Evolutionary conservation across 192 early-diverging fungal species (phyloP).

Genomic region (Hyaloraphidium curvatum): DNA sequence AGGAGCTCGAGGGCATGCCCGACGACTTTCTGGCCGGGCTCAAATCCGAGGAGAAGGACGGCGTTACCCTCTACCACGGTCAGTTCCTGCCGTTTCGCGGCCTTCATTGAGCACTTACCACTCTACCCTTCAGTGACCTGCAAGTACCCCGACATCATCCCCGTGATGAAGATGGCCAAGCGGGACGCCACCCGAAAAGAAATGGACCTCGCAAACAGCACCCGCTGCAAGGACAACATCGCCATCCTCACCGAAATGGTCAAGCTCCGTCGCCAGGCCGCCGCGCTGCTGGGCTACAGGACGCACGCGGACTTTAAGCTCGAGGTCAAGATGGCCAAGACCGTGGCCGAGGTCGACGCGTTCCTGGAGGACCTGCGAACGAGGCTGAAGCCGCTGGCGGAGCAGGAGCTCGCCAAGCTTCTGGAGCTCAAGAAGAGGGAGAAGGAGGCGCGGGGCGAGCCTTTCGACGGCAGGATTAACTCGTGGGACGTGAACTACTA

Average conservation of each 20-base stretch:
- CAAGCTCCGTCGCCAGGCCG: slow-evolving; percentile 26
- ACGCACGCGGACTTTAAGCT: slow-evolving; percentile 50
- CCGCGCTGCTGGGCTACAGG: slow-evolving; percentile 43
- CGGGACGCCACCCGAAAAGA: slow-evolving; percentile 17
- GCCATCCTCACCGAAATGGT: slow-evolving; percentile 20
- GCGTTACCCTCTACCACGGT: slow-evolving; percentile 26
- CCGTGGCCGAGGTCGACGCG: slow-evolving; percentile 28
- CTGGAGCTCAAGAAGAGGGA: slow-evolving; percentile 39
- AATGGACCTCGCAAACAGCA: slow-evolving; percentile 26
- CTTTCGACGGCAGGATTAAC: slow-evolving; percentile 38
- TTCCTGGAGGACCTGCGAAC: slow-evolving; percentile 43
- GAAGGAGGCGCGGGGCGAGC: slow-evolving; percentile 20
- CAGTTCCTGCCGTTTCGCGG: slow-evolving; percentile 9
- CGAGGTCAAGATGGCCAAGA: slow-evolving; percentile 72
- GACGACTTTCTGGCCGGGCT: slow-evolving; percentile 45
- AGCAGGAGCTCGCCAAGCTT: slow-evolving; percentile 36
- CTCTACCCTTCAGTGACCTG: slow-evolving; percentile 8
- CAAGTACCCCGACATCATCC: not conserved
- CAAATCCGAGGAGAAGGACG: slow-evolving; percentile 33
- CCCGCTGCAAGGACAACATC: slow-evolving; percentile 24
- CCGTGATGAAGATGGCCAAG: slow-evolving; percentile 11
- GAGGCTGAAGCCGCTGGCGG: slow-evolving; percentile 32
- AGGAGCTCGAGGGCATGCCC: slow-evolving; percentile 54
- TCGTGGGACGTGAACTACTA: slow-evolving; percentile 63
- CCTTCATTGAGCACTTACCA: slow-evolving; percentile 28